phyloP scores from a whole-genome alignment of 1,284 basidiomycete species.

The Melampsora larici-populina region DNA sequence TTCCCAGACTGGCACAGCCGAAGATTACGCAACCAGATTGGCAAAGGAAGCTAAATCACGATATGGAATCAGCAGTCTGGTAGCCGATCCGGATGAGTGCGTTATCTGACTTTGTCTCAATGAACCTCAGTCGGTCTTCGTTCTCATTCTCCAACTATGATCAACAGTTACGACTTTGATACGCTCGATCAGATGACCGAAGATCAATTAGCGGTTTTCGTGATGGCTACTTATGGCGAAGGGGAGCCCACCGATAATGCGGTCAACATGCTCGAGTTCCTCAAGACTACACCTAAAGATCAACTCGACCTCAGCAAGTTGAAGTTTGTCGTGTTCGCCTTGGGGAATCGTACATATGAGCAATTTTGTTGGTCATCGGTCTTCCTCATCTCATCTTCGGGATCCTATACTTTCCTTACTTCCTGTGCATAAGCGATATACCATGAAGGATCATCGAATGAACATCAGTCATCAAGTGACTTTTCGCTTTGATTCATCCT shows the following conservation, averaged over 20 bases:
- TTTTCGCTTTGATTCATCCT: too few species aligned
- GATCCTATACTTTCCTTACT: constrained; percentile 17
- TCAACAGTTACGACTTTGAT: constrained; percentile 77
- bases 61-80: too few species aligned
- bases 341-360: too few species aligned
- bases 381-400: not conserved
- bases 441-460: too few species aligned
- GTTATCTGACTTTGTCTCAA: constrained; percentile 12
- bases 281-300: constrained; percentile 84
- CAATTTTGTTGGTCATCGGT: constrained; percentile 27
- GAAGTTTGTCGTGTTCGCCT: constrained; percentile 93
- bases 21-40: constrained; percentile 88
- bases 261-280: constrained; percentile 87
- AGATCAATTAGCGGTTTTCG: constrained; percentile 82
- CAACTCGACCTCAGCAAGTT: constrained; percentile 75
- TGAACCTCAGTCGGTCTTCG: not conserved
- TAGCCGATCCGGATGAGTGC: constrained; percentile 85
- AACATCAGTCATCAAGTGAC: too few species aligned
- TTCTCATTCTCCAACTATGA: not conserved
- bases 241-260: constrained; percentile 99
- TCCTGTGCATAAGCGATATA: too few species aligned
- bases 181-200: constrained; percentile 86
- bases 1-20: constrained; percentile 92
- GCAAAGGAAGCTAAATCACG: constrained; percentile 81
- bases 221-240: constrained; percentile 97